These are phyloP conservation scores for Scedosporium apiospermum DNA, from an alignment of 2,329 filamentous ascomycete genomes.

Conservation along the genomic window DNA sequence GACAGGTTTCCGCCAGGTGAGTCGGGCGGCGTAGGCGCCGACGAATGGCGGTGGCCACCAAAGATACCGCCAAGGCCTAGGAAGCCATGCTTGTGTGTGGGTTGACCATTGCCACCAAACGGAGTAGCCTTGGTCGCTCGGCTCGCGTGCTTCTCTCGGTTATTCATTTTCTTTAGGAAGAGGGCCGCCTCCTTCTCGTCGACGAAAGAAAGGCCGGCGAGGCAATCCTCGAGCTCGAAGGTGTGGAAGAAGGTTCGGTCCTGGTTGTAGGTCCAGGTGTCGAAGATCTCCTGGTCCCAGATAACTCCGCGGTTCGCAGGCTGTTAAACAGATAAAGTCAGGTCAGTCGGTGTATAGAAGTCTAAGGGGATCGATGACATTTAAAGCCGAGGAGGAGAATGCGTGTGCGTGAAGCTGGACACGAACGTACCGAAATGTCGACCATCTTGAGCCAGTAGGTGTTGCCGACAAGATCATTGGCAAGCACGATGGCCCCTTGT, in stretches of 20 bases:
- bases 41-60: conserved; percentile 49
- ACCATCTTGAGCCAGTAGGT: conserved; percentile 98
- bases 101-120: conserved; percentile 47
- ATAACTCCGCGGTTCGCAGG: conserved; percentile 74
- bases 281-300: conserved; percentile 97
- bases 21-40: conserved; percentile 47
- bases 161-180: conserved; percentile 96
- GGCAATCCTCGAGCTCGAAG: conserved; percentile 88
- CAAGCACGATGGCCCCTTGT: conserved; percentile 83
- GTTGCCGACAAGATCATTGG: conserved; percentile 88
- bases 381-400: background rate
- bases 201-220: conserved; percentile 82
- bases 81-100: conserved; percentile 28
- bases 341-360: conserved; percentile 3
- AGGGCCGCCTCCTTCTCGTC: conserved; percentile 97
- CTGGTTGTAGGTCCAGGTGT: conserved; percentile 89
- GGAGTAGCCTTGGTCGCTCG: conserved; percentile 74
- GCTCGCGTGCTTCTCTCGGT: conserved; percentile 89
- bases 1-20: conserved; percentile 36
- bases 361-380: conserved; percentile 11
- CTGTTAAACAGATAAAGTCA: conserved; percentile 27
- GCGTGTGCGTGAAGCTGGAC: conserved; percentile 7
- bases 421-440: conserved; percentile 71
- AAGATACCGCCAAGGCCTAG: conserved; percentile 51
- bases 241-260: conserved; percentile 97